Percentiles rank a stretch among this genome's conserved stretches.
Evolutionary conservation across 1,284 basidiomycete genomes (phyloP).

Genomic region (Puccinia hordei): DNA sequence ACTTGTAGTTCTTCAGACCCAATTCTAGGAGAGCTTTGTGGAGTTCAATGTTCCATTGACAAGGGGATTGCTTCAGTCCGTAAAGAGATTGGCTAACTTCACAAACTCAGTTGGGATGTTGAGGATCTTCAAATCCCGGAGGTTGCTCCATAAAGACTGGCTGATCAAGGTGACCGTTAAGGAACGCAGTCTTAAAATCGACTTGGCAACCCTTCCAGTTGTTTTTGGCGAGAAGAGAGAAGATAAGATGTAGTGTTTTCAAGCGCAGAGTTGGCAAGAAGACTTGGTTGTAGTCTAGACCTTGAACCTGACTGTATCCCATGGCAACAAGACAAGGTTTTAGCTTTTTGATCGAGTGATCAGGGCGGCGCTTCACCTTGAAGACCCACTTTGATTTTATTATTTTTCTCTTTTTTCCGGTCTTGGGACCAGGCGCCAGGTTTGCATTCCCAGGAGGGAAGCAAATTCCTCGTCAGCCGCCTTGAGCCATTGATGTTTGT

Average conservation of each 20-base stretch:
- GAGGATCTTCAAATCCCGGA: too few relatives aligned
- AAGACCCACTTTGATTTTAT: not conserved
- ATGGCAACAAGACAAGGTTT: not conserved
- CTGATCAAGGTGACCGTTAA: too few relatives aligned
- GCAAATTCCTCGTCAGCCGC: not conserved
- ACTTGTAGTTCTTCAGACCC: not conserved
- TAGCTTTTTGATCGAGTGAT: not conserved
- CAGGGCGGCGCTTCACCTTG: not conserved
- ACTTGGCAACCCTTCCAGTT: not conserved
- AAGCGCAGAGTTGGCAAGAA: not conserved
- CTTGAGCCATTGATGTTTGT: not conserved
- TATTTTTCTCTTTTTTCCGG: too few relatives aligned
- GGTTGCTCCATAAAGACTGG: too few relatives aligned
- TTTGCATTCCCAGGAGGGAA: not conserved
- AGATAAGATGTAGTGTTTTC: not conserved
- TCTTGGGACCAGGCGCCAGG: too few relatives aligned
- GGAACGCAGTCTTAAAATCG: not conserved
- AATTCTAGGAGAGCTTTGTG: not conserved
- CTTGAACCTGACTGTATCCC: not conserved
- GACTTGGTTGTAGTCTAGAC: not conserved
- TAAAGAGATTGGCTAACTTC: not conserved
- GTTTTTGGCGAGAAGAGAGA: not conserved
- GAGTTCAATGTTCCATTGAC: slow-evolving; percentile 9
- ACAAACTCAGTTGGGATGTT: too few relatives aligned
- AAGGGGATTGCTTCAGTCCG: slow-evolving; percentile 12